Percentiles rank a stretch among this genome's conserved stretches.
These are phyloP conservation scores for Zygosaccharomyces siamensis DNA, from an alignment of 805 yeast genomes.

Conservation along the genomic window DNA sequence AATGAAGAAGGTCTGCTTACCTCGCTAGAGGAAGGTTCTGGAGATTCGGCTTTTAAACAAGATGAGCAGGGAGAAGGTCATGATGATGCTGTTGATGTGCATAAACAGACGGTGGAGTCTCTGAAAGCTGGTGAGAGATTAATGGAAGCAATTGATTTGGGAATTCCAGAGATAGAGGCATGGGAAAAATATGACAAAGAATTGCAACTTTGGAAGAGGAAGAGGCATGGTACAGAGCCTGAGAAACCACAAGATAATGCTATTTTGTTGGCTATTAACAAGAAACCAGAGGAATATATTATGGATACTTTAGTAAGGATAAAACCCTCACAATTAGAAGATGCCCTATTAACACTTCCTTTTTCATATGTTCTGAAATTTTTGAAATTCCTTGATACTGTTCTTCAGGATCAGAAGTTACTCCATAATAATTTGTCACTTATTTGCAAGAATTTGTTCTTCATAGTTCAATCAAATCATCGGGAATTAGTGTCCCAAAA, in stretches of 20 bases:
- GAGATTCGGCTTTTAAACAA: constrained; percentile 38
- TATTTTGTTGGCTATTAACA: constrained; percentile 65
- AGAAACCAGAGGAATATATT: constrained; percentile 73
- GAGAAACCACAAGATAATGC: constrained; percentile 61
- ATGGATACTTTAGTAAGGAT: constrained; percentile 65
- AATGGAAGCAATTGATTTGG: constrained; percentile 87
- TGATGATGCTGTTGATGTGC: constrained; percentile 60
- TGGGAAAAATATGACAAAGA: constrained; percentile 46
- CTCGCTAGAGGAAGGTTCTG: constrained; percentile 57
- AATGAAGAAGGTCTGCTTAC: constrained; percentile 77
- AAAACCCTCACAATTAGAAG: constrained; percentile 82
- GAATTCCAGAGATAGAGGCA: constrained; percentile 62
- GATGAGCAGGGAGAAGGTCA: constrained; percentile 40
- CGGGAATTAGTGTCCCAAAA: constrained; percentile 71
- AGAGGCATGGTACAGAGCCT: constrained; percentile 45
- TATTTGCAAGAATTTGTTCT: constrained; percentile 71
- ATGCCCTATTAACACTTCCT: constrained; percentile 85
- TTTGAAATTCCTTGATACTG: constrained; percentile 65
- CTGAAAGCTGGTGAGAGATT: constrained; percentile 90
- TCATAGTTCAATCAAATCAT: constrained; percentile 67
- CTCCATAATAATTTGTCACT: constrained; percentile 51
- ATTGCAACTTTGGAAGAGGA: constrained; percentile 39
- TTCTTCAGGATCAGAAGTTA: constrained; percentile 53
- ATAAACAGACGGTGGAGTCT: constrained; percentile 82
- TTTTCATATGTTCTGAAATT: constrained; percentile 74